Evolutionary conservation across 2,329 filamentous ascomycete genomes (phyloP), one percentile per base, ranked within the genome.

Genomic region (Didymellaceae sp.): DNA sequence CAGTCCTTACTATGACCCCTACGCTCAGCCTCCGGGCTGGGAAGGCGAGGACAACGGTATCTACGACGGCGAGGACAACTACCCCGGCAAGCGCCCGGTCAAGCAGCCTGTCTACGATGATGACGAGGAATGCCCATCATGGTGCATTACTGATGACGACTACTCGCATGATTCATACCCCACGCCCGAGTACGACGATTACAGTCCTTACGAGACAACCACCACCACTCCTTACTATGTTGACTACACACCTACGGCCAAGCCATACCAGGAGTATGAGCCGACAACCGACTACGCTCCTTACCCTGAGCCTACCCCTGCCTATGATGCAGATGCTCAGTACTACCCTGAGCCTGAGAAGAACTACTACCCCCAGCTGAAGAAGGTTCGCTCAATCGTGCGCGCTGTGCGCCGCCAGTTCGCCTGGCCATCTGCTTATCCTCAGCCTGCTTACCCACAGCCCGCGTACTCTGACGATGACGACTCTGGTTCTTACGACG

Each of bases 61-160:
- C 11, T 60, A 60, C 24, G 54, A 58, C 10, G 52, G 52, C 14
- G 50, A 60, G 30, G 46, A 60, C 13, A 37, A 45, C 11, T 26
- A 52, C 22, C 16, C 17, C 11, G 40, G 21, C n/a, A 10, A 7
- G 25, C 25, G 25, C 16, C 37, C 37, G 10, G 24, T 24, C n/a
- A 45, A 35, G 7, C 4, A 11, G 14, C 44, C 44, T 14, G 28
- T 14, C 26, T 45, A 48, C 16, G 45, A 56, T 7, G 30, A 45
- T 11, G 45, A 59, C 0, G 54, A 57, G 26, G 52, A 59, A 18
- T 59, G 57, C 45, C 57, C 57, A 2, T 14, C 37, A 13, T 59
- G 52, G 52, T 59, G 54, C 38, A 14, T 31, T 2, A 16, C 41
- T 17, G 45, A 57, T 1, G 46, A 51, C 13, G 39, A n/a, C n/a